Evolutionary conservation across 2,329 filamentous ascomycete species (phyloP), one percentile per base, ranked within the genome.

Genomic region (Amylocarpus encephaloides): DNA sequence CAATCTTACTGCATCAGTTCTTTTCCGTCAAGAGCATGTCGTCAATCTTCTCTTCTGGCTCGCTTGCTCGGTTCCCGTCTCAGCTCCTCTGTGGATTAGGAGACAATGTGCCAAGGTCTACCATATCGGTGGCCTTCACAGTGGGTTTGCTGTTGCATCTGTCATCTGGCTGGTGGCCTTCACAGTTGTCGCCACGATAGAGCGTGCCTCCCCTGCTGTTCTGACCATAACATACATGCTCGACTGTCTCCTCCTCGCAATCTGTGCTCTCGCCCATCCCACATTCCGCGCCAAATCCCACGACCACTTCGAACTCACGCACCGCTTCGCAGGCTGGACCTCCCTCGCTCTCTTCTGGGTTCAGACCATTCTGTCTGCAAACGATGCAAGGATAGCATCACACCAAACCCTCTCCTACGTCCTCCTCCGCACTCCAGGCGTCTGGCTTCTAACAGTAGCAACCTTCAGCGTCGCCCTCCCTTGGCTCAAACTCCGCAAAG

Each of bases 321-420:
- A 90, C 67, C 82, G 86, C 43, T 89, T 86, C 65, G 76, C 76
- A 5, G 86, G 85, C n/a, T 90, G 86, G 86, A 72, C 75, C 10
- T 73, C 79, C 9, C 71, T 89, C 5, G 71, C 68, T 1, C 68
- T 88, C 30, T 83, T 90, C 62, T 85, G 86, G 77, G 73, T 69
- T 0, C 77, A 85, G 52, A 73, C 77, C 7, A 63, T 86, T 38
- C 67, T 86, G 9, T 68, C 78, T 32, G 68, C 73, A n/a, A 67
- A 75, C 45, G 65, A 72, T 34, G 64, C 69, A n/a, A 63, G 68
- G 15, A 64, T 66, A 16, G 50, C 64, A 15, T 3, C 18, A 2
- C 5, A 36, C 12, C 40, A 56, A 9, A 51, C 55, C 29, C 55
- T 70, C 3, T 57, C 60, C 5, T 10, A 50, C n/a, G 62, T 65